Conservation (phyloP, 2,329 filamentous ascomycete genomes). For the Aspergillus neotritici region DNA sequence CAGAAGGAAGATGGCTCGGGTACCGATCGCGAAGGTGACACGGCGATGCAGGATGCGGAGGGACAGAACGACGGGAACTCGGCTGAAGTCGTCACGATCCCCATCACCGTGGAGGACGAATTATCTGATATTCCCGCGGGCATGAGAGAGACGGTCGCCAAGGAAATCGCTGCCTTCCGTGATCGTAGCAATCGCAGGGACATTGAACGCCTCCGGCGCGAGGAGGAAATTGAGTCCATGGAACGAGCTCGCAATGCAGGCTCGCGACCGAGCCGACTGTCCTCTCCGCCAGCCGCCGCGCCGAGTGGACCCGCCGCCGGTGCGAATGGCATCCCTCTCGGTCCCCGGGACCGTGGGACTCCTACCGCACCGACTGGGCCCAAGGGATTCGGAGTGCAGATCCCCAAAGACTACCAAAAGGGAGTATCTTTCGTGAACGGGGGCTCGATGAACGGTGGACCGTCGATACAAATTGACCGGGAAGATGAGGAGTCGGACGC, state of each 20-base stretch:
- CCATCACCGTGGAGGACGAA: constrained; percentile 82
- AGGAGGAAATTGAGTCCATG: constrained; percentile 86
- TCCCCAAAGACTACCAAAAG: constrained; percentile 67
- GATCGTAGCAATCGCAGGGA: constrained; percentile 86
- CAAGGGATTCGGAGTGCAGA: constrained; percentile 56
- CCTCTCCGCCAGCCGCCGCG: constrained; percentile 62
- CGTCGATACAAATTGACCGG: constrained; percentile 48
- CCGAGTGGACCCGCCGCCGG: constrained; percentile 58
- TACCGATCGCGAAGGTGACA: constrained; percentile 61
- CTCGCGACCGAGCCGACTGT: constrained; percentile 59
- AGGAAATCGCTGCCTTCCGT: constrained; percentile 89
- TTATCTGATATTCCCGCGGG: constrained; percentile 91
- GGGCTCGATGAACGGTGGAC: constrained; percentile 57
- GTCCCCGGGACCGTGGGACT: constrained; percentile 61
- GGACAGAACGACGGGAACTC: constrained; percentile 53
- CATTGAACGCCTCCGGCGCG: constrained; percentile 75
- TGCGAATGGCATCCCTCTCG: constrained; percentile 70
- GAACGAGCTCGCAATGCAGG: constrained; percentile 69
- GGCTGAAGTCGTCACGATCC: constrained; percentile 84
- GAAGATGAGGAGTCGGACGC: constrained; percentile 86
- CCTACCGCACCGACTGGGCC: constrained; percentile 71
- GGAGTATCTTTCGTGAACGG: constrained; percentile 80
- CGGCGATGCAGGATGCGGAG: constrained; percentile 60
- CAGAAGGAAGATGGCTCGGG: constrained; percentile 43
- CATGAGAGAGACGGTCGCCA: constrained; percentile 90